phyloP scores from a whole-genome alignment of 768 basidiomycete species.

The Psilocybe azurescens region DNA sequence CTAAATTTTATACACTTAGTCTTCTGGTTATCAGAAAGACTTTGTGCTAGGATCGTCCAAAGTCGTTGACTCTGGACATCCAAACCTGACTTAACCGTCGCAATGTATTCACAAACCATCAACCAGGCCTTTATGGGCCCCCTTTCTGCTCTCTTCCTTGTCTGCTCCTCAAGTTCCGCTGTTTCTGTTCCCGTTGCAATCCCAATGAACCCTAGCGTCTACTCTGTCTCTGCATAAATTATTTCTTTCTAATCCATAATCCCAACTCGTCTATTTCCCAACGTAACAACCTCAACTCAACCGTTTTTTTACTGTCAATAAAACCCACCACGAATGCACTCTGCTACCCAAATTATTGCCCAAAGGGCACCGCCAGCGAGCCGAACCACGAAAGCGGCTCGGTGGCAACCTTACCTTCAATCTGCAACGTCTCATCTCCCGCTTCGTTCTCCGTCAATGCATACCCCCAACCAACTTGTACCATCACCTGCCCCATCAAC shows the following conservation, averaged over 20 bases:
- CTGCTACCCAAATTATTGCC: constrained; percentile 57
- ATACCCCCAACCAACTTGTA: constrained; percentile 64
- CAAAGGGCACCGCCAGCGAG: constrained; percentile 74
- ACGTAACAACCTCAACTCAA: constrained; percentile 35
- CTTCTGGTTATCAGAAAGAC: constrained; percentile 40
- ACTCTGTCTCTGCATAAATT: constrained; percentile 41
- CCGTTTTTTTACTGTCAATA: constrained; percentile 19
- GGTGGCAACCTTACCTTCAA: constrained; percentile 82
- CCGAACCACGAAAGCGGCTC: constrained; percentile 46
- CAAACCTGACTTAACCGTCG: constrained; percentile 33
- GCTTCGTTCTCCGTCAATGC: constrained; percentile 54
- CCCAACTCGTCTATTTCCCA: constrained; percentile 32
- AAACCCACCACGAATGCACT: constrained; percentile 39
- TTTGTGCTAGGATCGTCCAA: constrained; percentile 50
- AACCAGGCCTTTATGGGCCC: constrained; percentile 30
- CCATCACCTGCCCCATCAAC: constrained; percentile 49
- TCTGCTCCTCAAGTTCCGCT: constrained; percentile 18
- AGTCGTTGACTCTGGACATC: constrained; percentile 47
- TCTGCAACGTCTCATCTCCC: constrained; percentile 36
- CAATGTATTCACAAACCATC: constrained; percentile 43
- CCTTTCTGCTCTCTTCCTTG: constrained; percentile 9
- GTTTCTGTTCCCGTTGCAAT: constrained; percentile 12
- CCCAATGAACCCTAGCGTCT: constrained; percentile 35
- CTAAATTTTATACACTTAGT: constrained; percentile 19
- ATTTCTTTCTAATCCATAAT: constrained; percentile 26